phyloP scores from a whole-genome alignment of 78 protist genomes.

The Speleostelium caveatum region DNA sequence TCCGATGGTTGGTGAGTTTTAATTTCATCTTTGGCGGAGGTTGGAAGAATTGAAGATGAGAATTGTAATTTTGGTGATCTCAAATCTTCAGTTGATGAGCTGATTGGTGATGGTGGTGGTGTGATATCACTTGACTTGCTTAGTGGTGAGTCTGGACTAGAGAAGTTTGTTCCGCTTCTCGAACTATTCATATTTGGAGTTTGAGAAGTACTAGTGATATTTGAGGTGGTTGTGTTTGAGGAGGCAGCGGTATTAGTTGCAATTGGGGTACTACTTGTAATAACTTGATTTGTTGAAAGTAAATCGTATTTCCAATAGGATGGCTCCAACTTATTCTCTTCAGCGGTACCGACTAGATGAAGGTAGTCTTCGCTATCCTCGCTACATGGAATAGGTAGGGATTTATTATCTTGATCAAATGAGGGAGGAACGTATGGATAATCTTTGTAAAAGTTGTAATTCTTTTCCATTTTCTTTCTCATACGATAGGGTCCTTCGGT shows the following conservation, averaged over 20 bases:
- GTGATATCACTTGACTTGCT: slow-evolving; percentile 30
- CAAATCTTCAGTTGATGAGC: slow-evolving; percentile 11
- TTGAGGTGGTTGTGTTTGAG: not conserved
- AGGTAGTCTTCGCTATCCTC: slow-evolving; percentile 35
- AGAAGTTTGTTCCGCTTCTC: not conserved
- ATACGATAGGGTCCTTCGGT: slow-evolving; percentile 83
- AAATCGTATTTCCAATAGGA: slow-evolving; percentile 71
- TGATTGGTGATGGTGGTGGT: slow-evolving; percentile 52
- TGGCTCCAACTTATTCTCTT: slow-evolving; percentile 36
- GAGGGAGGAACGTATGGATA: slow-evolving; percentile 67
- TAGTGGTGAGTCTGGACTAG: slow-evolving; percentile 10
- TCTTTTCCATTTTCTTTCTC: slow-evolving; percentile 79
- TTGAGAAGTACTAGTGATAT: not conserved
- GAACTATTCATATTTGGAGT: not conserved
- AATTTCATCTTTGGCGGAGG: not conserved
- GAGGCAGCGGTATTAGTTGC: not conserved
- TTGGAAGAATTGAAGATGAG: too few relatives aligned
- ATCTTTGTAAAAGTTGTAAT: slow-evolving; percentile 59
- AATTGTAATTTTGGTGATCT: slow-evolving; percentile 26
- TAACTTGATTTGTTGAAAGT: slow-evolving; percentile 20
- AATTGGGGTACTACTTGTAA: not conserved
- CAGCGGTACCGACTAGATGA: slow-evolving; percentile 50
- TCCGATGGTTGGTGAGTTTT: not conserved
- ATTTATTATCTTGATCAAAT: slow-evolving; percentile 31
- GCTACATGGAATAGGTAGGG: slow-evolving; percentile 51